Evolutionary conservation across 2,329 filamentous ascomycete species (phyloP), one percentile per base, ranked within the genome.

Genomic region (Thermochaetoides dissita): DNA sequence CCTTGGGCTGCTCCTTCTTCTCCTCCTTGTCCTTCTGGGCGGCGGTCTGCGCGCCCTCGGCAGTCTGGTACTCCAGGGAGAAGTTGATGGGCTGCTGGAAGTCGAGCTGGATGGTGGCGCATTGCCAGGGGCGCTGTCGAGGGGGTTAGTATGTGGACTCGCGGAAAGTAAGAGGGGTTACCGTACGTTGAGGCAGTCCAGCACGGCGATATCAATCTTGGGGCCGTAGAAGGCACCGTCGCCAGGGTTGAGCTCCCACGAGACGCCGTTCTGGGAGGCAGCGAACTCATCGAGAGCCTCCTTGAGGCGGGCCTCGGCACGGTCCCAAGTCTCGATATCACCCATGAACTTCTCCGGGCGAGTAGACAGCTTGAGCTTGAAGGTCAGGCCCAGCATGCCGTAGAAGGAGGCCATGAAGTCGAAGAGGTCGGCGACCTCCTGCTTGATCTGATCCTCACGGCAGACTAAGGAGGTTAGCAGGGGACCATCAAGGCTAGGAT

Each of bases 141-240:
- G 11, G 8, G 10, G 43, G 47, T 40, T n/a, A 39, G 34, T 37
- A 28, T 6, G 9, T 10, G 11, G 9, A 32, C 10, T 7, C 29
- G 10, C 5, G 7, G 6, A 9, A 12, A 31, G 4, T 11, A 10
- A 5, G 10, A 5, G 7, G 7, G 36, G 30, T 37, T 2, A 31
- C n/a, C 43, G 36, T 46, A 47, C 43, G 41, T 54, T 49, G 10
- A 54, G 52, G 43, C 52, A 54, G 37, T 54, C 52, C 44, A 53
- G 24, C 46, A 98, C 88, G 47, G 85, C 93, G 57, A 98, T 91
- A 55, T 98, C 91, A 54, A 96, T 94, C 75, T 98, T 98, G 40
- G 91, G 91, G 2, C 91, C 91, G 61, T 98, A 98, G 66, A 96
- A 98, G 41, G 91, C 91, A 58, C 91, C 91, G 55, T 98, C 91